Conservation (phyloP, 2,329 filamentous ascomycete genomes). For the Monosporascus ibericus region DNA sequence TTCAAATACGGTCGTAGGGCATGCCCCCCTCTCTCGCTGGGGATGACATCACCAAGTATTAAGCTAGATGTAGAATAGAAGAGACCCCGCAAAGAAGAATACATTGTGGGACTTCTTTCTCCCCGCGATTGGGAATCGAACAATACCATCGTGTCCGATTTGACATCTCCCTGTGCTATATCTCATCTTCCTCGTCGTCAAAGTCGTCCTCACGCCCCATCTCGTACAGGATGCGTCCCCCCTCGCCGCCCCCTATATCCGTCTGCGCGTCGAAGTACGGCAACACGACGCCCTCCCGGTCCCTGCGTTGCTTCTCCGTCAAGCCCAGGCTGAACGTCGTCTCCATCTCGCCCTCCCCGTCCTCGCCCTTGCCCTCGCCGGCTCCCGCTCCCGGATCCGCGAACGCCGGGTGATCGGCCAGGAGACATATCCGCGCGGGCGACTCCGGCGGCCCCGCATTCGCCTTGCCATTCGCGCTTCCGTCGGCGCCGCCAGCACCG, state of each 20-base stretch:
- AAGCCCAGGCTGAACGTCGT: slow-evolving; percentile 82
- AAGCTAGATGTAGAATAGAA: not conserved
- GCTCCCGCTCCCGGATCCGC: slow-evolving; percentile 33
- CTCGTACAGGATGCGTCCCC: slow-evolving; percentile 90
- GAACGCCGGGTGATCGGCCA: slow-evolving; percentile 74
- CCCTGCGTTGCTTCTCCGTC: slow-evolving; percentile 83
- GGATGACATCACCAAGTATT: not conserved
- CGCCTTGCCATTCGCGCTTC: slow-evolving; percentile 2
- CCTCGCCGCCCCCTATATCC: slow-evolving; percentile 70
- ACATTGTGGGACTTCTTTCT: too few relatives aligned
- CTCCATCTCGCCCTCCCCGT: slow-evolving; percentile 44
- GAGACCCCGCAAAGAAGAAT: not conserved
- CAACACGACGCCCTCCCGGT: slow-evolving; percentile 82
- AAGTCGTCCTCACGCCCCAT: slow-evolving; percentile 97
- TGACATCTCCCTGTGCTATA: slow-evolving; percentile 11
- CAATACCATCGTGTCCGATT: too few relatives aligned
- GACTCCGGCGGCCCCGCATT: slow-evolving; percentile 10
- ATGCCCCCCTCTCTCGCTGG: not conserved
- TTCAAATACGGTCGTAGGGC: too few relatives aligned
- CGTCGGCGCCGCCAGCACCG: not conserved
- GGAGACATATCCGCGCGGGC: slow-evolving; percentile 44
- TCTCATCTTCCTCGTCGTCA: slow-evolving; percentile 66
- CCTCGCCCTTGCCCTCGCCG: slow-evolving; percentile 37
- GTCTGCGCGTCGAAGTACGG: slow-evolving; percentile 97
- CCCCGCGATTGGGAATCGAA: too few relatives aligned